phyloP scores from a whole-genome alignment of 2,329 filamentous ascomycete genomes.

The Exophiala dermatitidis region DNA sequence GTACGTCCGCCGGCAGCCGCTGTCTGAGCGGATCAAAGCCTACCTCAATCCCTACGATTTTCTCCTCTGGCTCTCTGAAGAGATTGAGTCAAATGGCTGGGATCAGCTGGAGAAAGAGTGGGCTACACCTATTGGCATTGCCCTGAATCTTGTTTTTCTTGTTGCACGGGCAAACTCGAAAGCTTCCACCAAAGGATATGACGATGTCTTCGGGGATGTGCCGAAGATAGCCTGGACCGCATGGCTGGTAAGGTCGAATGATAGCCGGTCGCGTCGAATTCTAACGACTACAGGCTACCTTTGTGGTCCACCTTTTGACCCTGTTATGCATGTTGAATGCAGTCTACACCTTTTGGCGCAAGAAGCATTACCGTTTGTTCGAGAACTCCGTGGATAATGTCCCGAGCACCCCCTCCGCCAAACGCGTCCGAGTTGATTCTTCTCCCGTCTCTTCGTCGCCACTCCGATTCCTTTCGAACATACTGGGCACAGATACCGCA shows the following conservation, averaged over 20 bases:
- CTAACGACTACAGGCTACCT: constrained; percentile 49
- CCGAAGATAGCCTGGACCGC: constrained; percentile 56
- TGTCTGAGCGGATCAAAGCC: constrained; percentile 70
- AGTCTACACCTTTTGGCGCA: constrained; percentile 71
- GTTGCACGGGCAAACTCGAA: constrained; percentile 72
- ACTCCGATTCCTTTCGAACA: constrained; percentile 62
- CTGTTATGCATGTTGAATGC: constrained; percentile 66
- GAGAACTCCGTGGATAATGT: constrained; percentile 71
- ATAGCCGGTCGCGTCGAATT: neutral
- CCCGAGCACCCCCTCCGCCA: constrained; percentile 75
- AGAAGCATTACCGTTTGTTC: constrained; percentile 84
- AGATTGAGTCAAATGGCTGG: constrained; percentile 86
- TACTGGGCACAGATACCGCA: constrained; percentile 63
- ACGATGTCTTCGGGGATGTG: constrained; percentile 80
- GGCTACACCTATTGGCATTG: constrained; percentile 67
- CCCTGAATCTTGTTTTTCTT: constrained; percentile 71
- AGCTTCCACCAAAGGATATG: constrained; percentile 46
- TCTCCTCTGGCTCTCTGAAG: constrained; percentile 82
- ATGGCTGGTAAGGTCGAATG: constrained; percentile 49
- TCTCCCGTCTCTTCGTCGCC: constrained; percentile 72
- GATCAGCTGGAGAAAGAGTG: constrained; percentile 68
- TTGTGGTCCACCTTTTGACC: constrained; percentile 64
- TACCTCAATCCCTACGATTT: constrained; percentile 84
- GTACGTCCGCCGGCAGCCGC: constrained; percentile 72
- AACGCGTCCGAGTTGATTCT: constrained; percentile 80